phyloP scores from a whole-genome alignment of 768 basidiomycete species.

The Podaxis sp. region DNA sequence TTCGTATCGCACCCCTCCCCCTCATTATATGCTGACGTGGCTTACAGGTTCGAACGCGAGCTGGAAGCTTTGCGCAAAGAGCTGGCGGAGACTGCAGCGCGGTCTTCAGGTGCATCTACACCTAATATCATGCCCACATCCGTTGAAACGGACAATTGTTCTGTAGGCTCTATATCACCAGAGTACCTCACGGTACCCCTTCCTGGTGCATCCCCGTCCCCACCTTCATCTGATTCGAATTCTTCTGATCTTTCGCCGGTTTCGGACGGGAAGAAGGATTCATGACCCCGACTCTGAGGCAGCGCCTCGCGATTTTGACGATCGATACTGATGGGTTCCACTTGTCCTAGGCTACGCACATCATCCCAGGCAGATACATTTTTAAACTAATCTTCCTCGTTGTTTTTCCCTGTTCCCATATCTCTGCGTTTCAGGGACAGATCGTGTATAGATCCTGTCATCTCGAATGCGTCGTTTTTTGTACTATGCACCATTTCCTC shows the following conservation, averaged over 20 bases:
- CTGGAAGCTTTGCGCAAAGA: slow-evolving; percentile 89
- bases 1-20: slow-evolving; percentile 38
- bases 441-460: not conserved
- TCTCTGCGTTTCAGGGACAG: not conserved
- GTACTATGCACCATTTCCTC: not conserved
- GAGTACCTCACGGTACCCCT: slow-evolving; percentile 3
- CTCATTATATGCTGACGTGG: slow-evolving; percentile 13
- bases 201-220: not conserved
- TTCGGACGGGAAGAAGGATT: slow-evolving; percentile 25
- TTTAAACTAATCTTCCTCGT: not conserved
- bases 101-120: slow-evolving; percentile 41
- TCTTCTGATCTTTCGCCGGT: slow-evolving; percentile 14
- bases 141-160: slow-evolving; percentile 23
- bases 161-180: slow-evolving; percentile 10
- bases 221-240: slow-evolving; percentile 18
- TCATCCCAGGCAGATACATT: not conserved
- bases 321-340: not conserved
- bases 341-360: not conserved
- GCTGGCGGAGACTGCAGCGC: slow-evolving; percentile 66
- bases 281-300: slow-evolving; percentile 15
- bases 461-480: not conserved
- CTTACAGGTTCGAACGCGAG: slow-evolving; percentile 83
- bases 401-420: not conserved
- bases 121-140: slow-evolving; percentile 36
- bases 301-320: not conserved